phyloP scores from a whole-genome alignment of 768 basidiomycete genomes.

The Cystobasidium tubakii region DNA sequence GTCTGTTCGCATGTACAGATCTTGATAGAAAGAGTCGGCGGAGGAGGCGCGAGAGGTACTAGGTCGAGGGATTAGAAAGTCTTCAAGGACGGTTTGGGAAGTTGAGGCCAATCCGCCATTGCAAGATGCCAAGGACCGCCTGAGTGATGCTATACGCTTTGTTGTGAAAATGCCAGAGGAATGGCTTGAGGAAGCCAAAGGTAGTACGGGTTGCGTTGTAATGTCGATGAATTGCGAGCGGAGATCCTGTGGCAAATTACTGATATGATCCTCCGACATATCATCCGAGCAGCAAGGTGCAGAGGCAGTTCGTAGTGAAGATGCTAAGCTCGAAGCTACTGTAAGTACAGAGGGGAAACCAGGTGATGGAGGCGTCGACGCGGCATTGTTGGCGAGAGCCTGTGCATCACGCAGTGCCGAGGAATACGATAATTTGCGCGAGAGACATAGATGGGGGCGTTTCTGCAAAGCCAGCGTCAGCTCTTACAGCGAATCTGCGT shows the following conservation, averaged over 20 bases:
- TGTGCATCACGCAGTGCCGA: background rate
- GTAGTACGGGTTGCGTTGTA: background rate
- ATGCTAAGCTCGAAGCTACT: conserved; percentile 5
- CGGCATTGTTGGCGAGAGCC: background rate
- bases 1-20: background rate
- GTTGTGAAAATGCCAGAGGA: background rate
- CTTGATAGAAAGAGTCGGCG: background rate
- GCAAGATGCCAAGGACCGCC: background rate
- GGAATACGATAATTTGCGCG: conserved; percentile 7
- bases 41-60: background rate
- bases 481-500: too few relatives aligned
- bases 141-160: background rate
- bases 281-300: background rate
- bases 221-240: background rate
- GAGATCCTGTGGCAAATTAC: background rate
- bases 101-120: background rate
- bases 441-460: conserved; percentile 14
- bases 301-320: background rate
- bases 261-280: background rate
- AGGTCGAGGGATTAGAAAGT: background rate
- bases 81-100: background rate
- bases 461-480: background rate
- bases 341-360: conserved; percentile 1
- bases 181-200: background rate
- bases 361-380: background rate